Evolutionary conservation across 352 stramenopile genomes (phyloP).

Genomic region (Phytophthora parvispora): DNA sequence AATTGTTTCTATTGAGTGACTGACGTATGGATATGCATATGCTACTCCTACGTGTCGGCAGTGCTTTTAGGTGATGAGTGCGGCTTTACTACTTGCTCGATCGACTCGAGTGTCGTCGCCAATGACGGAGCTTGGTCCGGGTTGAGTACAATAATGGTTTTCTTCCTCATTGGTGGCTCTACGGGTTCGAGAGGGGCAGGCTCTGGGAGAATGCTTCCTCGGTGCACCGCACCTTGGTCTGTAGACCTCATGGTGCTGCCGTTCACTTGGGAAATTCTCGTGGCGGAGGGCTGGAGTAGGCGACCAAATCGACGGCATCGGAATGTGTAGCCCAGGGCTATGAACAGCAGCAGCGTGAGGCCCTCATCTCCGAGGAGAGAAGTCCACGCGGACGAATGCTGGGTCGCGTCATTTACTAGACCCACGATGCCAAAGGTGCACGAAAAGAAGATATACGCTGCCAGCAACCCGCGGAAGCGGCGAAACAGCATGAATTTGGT

Average conservation of each 20-base stretch:
- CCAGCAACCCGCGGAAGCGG: constrained; percentile 56
- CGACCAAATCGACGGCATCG: constrained; percentile 65
- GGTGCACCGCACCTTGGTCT: constrained; percentile 11
- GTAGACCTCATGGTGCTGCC: neutral
- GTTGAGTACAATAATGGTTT: constrained; percentile 57
- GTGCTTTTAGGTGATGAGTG: constrained; percentile 12
- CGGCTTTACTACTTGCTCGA: neutral
- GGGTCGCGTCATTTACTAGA: constrained; percentile 50
- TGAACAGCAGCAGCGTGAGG: constrained; percentile 54
- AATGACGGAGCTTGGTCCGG: constrained; percentile 47
- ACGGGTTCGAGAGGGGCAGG: constrained; percentile 6
- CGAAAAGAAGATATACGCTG: constrained; percentile 62
- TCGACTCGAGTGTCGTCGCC: constrained; percentile 33
- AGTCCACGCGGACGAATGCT: constrained; percentile 44
- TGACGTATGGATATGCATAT: too few relatives aligned
- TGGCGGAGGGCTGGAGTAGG: constrained; percentile 39
- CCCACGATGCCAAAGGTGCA: constrained; percentile 54
- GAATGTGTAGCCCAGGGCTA: constrained; percentile 64
- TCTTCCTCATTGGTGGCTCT: constrained; percentile 28
- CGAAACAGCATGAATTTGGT: constrained; percentile 76
- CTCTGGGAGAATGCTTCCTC: constrained; percentile 33
- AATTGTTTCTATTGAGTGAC: neutral
- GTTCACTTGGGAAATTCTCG: neutral
- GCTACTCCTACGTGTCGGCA: constrained; percentile 9
- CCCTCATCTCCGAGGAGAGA: constrained; percentile 47